A percentile compares a stretch with the other conserved stretches of the same genome.
Conservation (phyloP, 1,284 basidiomycete species). For the Ustilago trichophora region DNA sequence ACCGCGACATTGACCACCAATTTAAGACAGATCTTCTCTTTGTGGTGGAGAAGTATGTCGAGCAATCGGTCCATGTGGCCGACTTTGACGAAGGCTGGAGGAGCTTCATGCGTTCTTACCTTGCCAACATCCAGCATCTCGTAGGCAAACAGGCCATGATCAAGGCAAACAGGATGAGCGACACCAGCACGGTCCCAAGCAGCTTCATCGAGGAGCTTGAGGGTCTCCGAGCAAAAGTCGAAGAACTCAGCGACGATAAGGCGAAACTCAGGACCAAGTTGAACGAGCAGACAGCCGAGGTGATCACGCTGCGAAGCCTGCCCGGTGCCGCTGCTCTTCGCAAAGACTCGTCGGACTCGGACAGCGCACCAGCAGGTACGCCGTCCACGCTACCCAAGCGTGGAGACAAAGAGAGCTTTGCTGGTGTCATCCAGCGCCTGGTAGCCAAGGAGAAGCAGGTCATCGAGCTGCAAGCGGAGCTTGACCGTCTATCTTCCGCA, state of each 20-base stretch:
- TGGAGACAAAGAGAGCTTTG: conserved; percentile 70
- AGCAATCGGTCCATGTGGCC: conserved; percentile 72
- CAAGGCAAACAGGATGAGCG: conserved; percentile 68
- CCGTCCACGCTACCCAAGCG: conserved; percentile 36
- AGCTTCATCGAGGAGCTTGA: conserved; percentile 75
- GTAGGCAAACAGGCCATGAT: conserved; percentile 76
- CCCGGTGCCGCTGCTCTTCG: conserved; percentile 45
- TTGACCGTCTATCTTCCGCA: conserved; percentile 70
- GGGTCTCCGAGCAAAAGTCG: conserved; percentile 72
- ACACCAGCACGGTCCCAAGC: conserved; percentile 68
- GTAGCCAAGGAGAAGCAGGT: conserved; percentile 86
- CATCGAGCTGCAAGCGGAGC: conserved; percentile 76
- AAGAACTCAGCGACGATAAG: conserved; percentile 76
- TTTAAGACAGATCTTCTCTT: conserved; percentile 74
- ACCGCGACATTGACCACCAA: conserved; percentile 73
- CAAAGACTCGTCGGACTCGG: conserved; percentile 15
- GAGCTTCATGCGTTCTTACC: conserved; percentile 73
- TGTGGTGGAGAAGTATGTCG: conserved; percentile 76
- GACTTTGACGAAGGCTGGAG: conserved; percentile 78
- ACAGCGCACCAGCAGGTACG: conserved; percentile 1
- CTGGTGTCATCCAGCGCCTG: conserved; percentile 81
- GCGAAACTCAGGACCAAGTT: conserved; percentile 71
- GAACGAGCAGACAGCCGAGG: conserved; percentile 74
- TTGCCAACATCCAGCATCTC: conserved; percentile 74
- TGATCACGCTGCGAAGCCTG: conserved; percentile 74